Conservation (phyloP, 1,139 yeast genomes). For the Dujonia santamariae region DNA sequence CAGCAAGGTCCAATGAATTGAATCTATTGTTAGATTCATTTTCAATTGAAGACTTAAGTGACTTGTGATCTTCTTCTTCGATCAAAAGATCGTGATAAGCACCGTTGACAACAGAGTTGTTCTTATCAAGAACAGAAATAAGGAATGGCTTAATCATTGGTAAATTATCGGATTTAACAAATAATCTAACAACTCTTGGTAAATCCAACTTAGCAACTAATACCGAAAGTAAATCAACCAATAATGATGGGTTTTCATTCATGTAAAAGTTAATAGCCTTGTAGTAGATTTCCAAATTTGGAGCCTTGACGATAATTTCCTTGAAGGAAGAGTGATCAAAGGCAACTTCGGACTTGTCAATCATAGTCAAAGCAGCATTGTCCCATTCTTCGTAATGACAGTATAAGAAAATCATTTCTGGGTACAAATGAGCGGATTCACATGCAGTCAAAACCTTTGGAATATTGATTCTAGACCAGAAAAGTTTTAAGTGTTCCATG, state of each 20-base stretch:
- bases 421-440: slow-evolving; percentile 93
- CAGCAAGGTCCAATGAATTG: slow-evolving; percentile 90
- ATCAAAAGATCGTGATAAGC: slow-evolving; percentile 95
- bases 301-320: slow-evolving; percentile 91
- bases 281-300: slow-evolving; percentile 94
- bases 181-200: slow-evolving; percentile 92
- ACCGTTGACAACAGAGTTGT: slow-evolving; percentile 85
- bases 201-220: slow-evolving; percentile 91
- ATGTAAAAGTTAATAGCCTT: slow-evolving; percentile 94
- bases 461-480: slow-evolving; percentile 97
- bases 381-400: slow-evolving; percentile 99
- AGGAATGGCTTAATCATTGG: slow-evolving; percentile 95
- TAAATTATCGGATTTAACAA: slow-evolving; percentile 91
- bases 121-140: slow-evolving; percentile 86
- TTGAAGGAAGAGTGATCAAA: slow-evolving; percentile 93
- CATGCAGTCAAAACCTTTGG: slow-evolving; percentile 96
- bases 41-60: slow-evolving; percentile 83
- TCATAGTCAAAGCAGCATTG: slow-evolving; percentile 97
- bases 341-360: slow-evolving; percentile 89
- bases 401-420: slow-evolving; percentile 91
- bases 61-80: slow-evolving; percentile 94
- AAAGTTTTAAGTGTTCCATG: slow-evolving; percentile 93
- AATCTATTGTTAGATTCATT: slow-evolving; percentile 76
- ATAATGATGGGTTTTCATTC: slow-evolving; percentile 85
- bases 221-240: slow-evolving; percentile 82